phyloP scores from a whole-genome alignment of 768 basidiomycete genomes.

The Leucocoprinus sp. region DNA sequence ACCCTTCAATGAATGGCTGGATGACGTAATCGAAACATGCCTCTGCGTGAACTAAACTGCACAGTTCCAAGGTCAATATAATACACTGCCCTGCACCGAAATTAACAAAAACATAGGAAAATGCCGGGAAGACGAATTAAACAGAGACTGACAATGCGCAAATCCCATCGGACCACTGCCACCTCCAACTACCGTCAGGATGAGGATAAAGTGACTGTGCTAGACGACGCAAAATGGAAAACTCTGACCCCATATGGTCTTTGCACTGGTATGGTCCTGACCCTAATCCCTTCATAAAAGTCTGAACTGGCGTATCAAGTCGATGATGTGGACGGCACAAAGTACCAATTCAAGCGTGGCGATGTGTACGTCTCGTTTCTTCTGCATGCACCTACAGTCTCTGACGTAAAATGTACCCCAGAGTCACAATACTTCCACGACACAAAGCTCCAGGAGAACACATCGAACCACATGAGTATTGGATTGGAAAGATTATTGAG shows the following conservation, averaged over 20 bases:
- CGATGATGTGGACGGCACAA: slow-evolving; percentile 18
- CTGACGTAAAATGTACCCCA: slow-evolving; percentile 10
- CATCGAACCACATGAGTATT: slow-evolving; percentile 32
- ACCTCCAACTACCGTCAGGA: neutral
- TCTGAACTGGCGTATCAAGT: neutral
- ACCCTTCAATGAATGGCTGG: neutral
- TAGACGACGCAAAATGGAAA: slow-evolving; percentile 12
- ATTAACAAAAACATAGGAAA: neutral
- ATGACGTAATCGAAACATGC: neutral
- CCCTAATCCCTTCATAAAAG: too few species aligned
- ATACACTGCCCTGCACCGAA: neutral
- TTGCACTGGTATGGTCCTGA: slow-evolving; percentile 14
- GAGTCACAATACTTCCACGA: slow-evolving; percentile 37
- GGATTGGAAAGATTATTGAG: slow-evolving; percentile 42
- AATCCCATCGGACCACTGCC: neutral
- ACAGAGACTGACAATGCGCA: neutral
- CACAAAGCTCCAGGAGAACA: slow-evolving; percentile 17
- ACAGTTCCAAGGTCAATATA: neutral
- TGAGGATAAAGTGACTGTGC: neutral
- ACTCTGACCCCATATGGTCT: slow-evolving; percentile 14
- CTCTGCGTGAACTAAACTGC: neutral
- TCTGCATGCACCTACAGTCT: neutral
- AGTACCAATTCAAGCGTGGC: slow-evolving; percentile 22
- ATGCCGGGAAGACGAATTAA: neutral
- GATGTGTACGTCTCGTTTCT: slow-evolving; percentile 26